Evolutionary conservation across 2,329 filamentous ascomycete species (phyloP).

Genomic region (Alternaria burnsii): DNA sequence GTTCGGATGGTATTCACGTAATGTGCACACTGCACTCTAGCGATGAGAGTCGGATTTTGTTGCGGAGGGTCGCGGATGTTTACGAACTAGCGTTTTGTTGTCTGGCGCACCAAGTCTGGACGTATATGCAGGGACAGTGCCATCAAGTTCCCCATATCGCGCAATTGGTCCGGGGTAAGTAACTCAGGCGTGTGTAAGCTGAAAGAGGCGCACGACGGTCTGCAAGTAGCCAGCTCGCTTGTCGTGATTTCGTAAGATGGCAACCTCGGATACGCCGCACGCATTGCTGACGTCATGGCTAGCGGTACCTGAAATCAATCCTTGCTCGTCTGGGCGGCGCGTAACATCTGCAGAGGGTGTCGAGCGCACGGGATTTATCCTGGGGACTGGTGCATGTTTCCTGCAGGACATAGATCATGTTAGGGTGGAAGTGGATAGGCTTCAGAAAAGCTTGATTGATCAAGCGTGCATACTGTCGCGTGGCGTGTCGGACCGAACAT

Average conservation of each 20-base stretch:
- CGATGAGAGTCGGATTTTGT: conserved; percentile 5
- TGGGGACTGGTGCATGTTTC: neutral
- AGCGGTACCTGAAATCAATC: neutral
- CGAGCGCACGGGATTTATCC: neutral
- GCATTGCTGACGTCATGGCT: conserved; percentile 12
- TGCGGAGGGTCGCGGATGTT: conserved; percentile 27
- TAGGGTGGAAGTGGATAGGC: neutral
- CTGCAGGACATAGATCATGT: neutral
- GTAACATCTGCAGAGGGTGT: neutral
- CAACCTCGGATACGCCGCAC: conserved; percentile 2
- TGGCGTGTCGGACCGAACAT: neutral
- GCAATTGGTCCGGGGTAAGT: neutral
- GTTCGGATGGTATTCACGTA: neutral
- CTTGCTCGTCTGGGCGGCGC: neutral
- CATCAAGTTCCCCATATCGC: conserved; percentile 11
- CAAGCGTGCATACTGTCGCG: conserved; percentile 2
- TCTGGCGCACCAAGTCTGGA: conserved; percentile 16
- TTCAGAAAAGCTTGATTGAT: conserved; percentile 4
- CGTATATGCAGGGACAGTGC: conserved; percentile 10
- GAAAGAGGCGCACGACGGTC: conserved; percentile 10
- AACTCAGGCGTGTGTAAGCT: neutral
- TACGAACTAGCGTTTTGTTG: conserved; percentile 15
- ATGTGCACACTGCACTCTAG: neutral
- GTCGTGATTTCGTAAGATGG: neutral
- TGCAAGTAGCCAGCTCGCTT: conserved; percentile 12